Evolutionary conservation across 2,329 filamentous ascomycete genomes (phyloP).

Genomic region (Sporothrix curviconia): DNA sequence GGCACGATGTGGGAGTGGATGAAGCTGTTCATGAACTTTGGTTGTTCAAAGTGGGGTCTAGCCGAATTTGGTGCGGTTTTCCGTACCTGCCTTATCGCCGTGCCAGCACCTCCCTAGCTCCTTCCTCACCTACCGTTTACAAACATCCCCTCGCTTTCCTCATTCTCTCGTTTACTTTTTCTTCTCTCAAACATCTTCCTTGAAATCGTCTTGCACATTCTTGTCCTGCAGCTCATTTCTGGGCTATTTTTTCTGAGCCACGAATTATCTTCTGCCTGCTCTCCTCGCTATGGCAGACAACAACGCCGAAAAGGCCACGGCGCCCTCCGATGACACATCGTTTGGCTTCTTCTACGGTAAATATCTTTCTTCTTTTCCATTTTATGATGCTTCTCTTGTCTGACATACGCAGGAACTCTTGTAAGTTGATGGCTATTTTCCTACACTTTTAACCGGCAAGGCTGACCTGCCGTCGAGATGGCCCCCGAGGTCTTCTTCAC

Average conservation of each 20-base stretch:
- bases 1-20: neutral
- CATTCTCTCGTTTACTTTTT: too few relatives aligned
- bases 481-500: constrained; percentile 79
- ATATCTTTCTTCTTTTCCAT: constrained; percentile 10
- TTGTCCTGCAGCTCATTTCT: neutral
- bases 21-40: too few relatives aligned
- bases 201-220: neutral
- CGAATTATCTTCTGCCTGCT: neutral
- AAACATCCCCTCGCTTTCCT: neutral
- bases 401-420: constrained; percentile 32
- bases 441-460: neutral
- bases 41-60: neutral
- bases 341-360: constrained; percentile 53
- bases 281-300: constrained; percentile 1
- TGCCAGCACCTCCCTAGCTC: neutral
- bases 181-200: neutral
- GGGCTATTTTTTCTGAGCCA: too few relatives aligned
- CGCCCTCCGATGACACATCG: constrained; percentile 2
- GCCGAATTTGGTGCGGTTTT: too few relatives aligned
- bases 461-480: constrained; percentile 46
- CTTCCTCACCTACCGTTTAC: neutral
- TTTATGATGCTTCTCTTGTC: neutral
- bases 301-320: constrained; percentile 11
- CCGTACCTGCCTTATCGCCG: neutral
- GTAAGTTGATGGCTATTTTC: constrained; percentile 20